Evolutionary conservation across 345 rosid genomes (phyloP).

Genomic region (Draba incana): DNA sequence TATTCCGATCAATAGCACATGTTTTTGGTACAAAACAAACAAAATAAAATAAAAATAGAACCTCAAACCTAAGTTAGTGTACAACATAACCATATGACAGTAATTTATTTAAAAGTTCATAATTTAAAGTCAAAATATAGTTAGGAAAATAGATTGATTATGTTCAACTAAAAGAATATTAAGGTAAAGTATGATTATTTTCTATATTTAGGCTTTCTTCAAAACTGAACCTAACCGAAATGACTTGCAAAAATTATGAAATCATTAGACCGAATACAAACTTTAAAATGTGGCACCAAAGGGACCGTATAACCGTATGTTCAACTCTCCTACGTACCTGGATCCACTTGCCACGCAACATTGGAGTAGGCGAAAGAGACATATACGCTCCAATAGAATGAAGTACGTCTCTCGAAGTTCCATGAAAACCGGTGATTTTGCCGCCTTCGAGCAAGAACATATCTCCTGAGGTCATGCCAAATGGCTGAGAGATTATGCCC

Average conservation of each 20-base stretch:
- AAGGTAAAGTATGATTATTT: no score
- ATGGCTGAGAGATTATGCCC: conserved; percentile 25
- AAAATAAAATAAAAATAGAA: not conserved
- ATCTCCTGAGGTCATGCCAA: not conserved
- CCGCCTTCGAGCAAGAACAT: conserved; percentile 26
- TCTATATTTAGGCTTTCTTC: no score
- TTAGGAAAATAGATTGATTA: no score
- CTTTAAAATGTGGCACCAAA: not conserved
- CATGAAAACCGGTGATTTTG: conserved; percentile 28
- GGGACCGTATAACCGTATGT: not conserved
- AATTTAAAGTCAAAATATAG: no score
- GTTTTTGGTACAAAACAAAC: no score
- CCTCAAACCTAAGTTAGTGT: not conserved
- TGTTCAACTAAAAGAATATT: no score
- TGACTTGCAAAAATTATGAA: not conserved
- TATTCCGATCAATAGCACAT: no score
- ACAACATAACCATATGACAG: no score
- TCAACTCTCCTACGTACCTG: conserved; percentile 1
- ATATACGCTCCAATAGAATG: conserved; percentile 34
- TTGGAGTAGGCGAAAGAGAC: conserved; percentile 14
- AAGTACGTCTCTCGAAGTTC: conserved; percentile 18
- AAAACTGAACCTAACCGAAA: not conserved
- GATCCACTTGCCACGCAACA: conserved; percentile 29
- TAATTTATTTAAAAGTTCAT: no score
- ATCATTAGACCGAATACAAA: not conserved